Conservation (phyloP, 306 rosid species). For the Prunus kanzakura region DNA sequence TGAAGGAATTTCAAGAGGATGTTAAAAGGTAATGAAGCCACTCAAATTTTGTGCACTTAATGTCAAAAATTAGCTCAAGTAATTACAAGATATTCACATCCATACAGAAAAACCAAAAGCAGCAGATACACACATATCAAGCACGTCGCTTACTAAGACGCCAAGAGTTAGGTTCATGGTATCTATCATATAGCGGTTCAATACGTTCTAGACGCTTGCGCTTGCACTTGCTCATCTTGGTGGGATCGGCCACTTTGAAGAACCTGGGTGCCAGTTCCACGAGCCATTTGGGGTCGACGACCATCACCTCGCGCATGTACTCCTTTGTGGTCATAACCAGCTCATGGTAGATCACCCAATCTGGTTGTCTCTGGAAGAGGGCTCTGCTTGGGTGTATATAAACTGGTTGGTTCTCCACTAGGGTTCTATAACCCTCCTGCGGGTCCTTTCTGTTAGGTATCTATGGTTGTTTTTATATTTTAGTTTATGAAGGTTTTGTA, state of each 20-base stretch:
- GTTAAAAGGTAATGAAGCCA: slow-evolving; percentile 32
- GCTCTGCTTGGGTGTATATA: not conserved
- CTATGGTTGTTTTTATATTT: too few relatives aligned
- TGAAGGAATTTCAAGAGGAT: slow-evolving; percentile 33
- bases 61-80: not conserved
- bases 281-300: not conserved
- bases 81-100: not conserved
- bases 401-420: not conserved
- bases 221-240: not conserved
- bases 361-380: not conserved
- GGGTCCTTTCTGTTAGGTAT: not conserved
- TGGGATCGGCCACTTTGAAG: not conserved
- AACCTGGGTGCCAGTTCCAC: not conserved
- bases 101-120: not conserved
- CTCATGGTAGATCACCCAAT: slow-evolving; percentile 2
- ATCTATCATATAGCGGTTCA: not conserved
- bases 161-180: slow-evolving; percentile 34
- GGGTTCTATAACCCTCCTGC: not conserved
- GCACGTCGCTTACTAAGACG: slow-evolving; percentile 54
- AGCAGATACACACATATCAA: not conserved
- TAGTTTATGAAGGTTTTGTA: too few relatives aligned
- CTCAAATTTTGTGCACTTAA: slow-evolving; percentile 14
- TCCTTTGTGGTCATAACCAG: not conserved
- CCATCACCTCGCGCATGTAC: not conserved
- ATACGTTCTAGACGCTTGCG: not conserved